A percentile compares a stretch with the other conserved stretches of the same genome.
These are phyloP conservation scores for Suhomyces xylopsoci DNA, from an alignment of 805 yeast species.

Conservation along the genomic window DNA sequence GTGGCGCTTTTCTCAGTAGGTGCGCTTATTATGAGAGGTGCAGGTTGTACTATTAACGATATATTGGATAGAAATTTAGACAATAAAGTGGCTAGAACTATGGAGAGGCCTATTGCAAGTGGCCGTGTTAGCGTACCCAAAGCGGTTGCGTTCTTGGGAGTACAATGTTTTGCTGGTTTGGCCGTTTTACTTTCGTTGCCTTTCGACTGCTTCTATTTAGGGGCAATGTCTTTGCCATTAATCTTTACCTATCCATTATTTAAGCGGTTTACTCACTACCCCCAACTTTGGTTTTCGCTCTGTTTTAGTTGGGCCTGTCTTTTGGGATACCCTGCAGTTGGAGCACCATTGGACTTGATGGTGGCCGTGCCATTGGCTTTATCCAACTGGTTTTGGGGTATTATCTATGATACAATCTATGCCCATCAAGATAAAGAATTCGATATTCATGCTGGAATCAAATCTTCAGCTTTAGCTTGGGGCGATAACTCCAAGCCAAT, in stretches of 20 bases:
- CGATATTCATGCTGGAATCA: conserved; percentile 87
- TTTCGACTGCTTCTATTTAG: conserved; percentile 73
- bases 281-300: conserved; percentile 76
- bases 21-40: conserved; percentile 90
- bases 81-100: conserved; percentile 80
- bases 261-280: conserved; percentile 93
- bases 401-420: conserved; percentile 92
- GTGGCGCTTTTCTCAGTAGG: conserved; percentile 77
- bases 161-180: conserved; percentile 71
- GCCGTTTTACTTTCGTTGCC: conserved; percentile 74
- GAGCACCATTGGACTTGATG: conserved; percentile 65
- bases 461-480: conserved; percentile 96
- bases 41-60: conserved; percentile 96
- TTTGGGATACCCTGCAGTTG: conserved; percentile 95
- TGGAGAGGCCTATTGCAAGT: conserved; percentile 89
- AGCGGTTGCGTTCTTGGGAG: conserved; percentile 69
- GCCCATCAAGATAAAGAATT: conserved; percentile 96
- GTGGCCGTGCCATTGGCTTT: conserved; percentile 77
- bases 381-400: conserved; percentile 85
- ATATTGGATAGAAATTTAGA: conserved; percentile 81
- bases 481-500: conserved; percentile 73
- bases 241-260: conserved; percentile 89
- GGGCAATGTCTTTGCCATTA: conserved; percentile 74
- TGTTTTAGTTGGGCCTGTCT: conserved; percentile 95
- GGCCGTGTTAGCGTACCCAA: conserved; percentile 70